phyloP scores from a whole-genome alignment of 1,284 basidiomycete species.

The Sutorius eximius region DNA sequence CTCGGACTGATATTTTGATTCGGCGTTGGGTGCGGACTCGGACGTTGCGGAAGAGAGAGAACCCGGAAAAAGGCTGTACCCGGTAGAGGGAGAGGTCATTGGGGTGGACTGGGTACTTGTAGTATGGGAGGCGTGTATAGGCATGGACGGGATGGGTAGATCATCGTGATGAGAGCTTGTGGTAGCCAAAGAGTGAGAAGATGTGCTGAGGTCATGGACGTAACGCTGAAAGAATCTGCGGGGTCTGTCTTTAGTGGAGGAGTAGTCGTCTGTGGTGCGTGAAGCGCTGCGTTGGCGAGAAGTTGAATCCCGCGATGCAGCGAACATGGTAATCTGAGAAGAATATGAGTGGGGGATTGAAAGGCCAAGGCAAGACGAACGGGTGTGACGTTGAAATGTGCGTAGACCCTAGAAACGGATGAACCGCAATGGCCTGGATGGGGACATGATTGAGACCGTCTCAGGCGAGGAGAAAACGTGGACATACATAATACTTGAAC shows the following conservation, averaged over 20 bases:
- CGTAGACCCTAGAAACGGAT: conserved; percentile 17
- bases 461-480: background rate
- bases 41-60: conserved; percentile 32
- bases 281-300: conserved; percentile 19
- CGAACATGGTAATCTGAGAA: conserved; percentile 20
- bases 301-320: background rate
- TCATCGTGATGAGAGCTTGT: conserved; percentile 13
- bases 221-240: conserved; percentile 13
- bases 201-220: conserved; percentile 15
- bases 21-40: conserved; percentile 20
- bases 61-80: conserved; percentile 14
- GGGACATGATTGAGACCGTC: background rate
- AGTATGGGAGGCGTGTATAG: background rate
- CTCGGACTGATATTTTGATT: conserved; percentile 19
- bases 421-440: conserved; percentile 17
- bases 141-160: conserved; percentile 3
- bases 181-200: conserved; percentile 22
- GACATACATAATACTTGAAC: conserved; percentile 24
- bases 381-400: background rate
- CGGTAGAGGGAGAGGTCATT: conserved; percentile 29
- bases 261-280: conserved; percentile 20
- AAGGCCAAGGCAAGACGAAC: background rate
- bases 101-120: conserved; percentile 29
- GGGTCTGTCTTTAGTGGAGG: conserved; percentile 6
- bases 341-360: background rate